Evolutionary conservation across 2,329 filamentous ascomycete genomes (phyloP), one percentile per base, ranked within the genome.

Genomic region (Amesomyces nigricolor): DNA sequence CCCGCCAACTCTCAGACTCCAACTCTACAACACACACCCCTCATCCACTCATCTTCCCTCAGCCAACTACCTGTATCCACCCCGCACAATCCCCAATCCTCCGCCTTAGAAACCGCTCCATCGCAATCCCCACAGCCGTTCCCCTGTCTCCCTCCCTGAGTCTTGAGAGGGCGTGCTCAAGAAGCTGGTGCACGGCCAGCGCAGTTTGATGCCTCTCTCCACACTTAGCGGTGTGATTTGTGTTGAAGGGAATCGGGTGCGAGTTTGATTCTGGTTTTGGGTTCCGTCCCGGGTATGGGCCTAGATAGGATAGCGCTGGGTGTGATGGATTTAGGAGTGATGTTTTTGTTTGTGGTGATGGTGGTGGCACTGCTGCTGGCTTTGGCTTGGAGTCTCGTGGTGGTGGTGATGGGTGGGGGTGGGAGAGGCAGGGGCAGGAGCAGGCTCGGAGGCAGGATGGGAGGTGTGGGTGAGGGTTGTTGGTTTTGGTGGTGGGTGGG

Each of bases 91-190:
- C 67, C 7, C 63, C 65, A 45, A 65, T 59, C 56, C 66, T 62
- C 57, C 67, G 55, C 48, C 65, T 58, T 37, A 69, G 47, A 45
- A 69, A 68, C 47, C 63, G 64, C 54, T 67, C 67, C 45, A 68
- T 32, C 7, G 62, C 56, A 16, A 46, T 35, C 37, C 42, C 4
- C 17, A 22, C 46, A 26, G 22, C 22, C 22, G 22, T 26, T 22
- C 4, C 8, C n/a, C 13, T n/a, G 8, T 47, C 30, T 14, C 40
- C 32, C 6, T 16, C 16, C 32, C 4, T 17, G 8, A 48, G 35
- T 26, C 10, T 39, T 22, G 10, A 3, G 32, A 50, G n/a, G 22
- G n/a, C 46, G 9, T 11, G 13, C 30, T 19, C 32, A 3, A 54
- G 53, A 19, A 54, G 29, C 10, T 17, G 2, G 11, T 48, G 16